Evolutionary conservation across 2,329 filamentous ascomycete species (phyloP).

Genomic region (Podosphaera xanthii): DNA sequence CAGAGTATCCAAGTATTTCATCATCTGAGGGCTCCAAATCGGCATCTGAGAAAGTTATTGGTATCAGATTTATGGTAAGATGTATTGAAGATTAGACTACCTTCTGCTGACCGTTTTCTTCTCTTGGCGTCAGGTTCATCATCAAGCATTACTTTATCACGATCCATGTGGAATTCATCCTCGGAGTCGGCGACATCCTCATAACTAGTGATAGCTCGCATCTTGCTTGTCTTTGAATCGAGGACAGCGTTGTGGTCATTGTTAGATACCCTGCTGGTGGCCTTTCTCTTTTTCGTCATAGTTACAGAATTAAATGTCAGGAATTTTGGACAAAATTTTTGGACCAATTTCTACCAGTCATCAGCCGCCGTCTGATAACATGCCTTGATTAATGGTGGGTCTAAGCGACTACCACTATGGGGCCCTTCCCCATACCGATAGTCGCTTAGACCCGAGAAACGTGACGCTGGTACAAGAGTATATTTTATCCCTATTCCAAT

Average conservation of each 20-base stretch:
- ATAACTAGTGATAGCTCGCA: constrained; percentile 25
- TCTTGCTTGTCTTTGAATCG: constrained; percentile 8
- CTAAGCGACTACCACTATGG: too few species aligned
- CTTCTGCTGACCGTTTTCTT: constrained; percentile 43
- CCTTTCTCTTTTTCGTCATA: constrained; percentile 13
- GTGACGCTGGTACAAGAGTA: too few species aligned
- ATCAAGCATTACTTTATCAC: constrained; percentile 69
- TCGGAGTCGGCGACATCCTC: constrained; percentile 83
- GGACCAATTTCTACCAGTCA: too few species aligned
- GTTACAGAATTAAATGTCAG: not conserved
- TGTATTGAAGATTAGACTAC: constrained; percentile 22
- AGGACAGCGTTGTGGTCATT: constrained; percentile 3
- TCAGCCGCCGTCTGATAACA: too few species aligned
- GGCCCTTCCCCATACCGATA: too few species aligned
- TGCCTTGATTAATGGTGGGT: too few species aligned
- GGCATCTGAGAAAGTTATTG: constrained; percentile 18
- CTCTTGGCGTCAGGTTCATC: constrained; percentile 62
- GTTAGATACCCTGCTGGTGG: constrained; percentile 2
- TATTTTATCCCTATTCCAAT: too few species aligned
- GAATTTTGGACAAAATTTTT: not conserved
- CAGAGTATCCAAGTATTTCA: constrained; percentile 30
- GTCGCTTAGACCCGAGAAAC: too few species aligned
- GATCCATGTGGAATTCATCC: constrained; percentile 75
- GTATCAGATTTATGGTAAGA: not conserved
- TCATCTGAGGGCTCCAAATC: constrained; percentile 38